Base-by-base conservation (phyloP, 2,329 filamentous ascomycete species). In the Elsinoe perseae region DNA sequence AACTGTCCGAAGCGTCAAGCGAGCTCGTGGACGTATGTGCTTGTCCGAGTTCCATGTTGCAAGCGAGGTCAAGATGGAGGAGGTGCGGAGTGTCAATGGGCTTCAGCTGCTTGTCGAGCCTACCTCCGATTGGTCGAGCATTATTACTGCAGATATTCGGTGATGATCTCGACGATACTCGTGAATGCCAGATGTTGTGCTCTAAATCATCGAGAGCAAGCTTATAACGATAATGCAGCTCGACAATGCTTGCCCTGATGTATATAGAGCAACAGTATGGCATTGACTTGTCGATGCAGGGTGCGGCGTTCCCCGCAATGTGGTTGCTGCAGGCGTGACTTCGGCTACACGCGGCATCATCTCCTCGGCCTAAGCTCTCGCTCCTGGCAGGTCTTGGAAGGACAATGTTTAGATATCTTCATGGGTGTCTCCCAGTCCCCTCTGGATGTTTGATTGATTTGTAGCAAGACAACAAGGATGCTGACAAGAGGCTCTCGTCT, bases 341-440 rank as follows among this genome's bases (percentile, higher is more conserved):
- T 52, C 48, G 48, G 48, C 48, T 52, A 52, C 28, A 3, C 7
- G 30, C 48, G 48, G 48, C 48, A 44, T 38, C 20, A 21, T 20
- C 16, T 21, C 9, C 48, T 52, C 48, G 48, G 48, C 32, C 21
- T 23, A 52, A 52, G 48, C 48, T 25, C 20, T 52, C 10, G 48
- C 25, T 36, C 48, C 28, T 34, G 28, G 48, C 30, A 23, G 18
- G 20, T 52, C 28, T 34, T 25, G 32, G 48, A 32, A n/a, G 9
- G 25, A 23, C 16, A 36, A 3, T 50, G 44, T 50, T 50, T 50
- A 18, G 44, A 30, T 50, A 18, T n/a, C 16, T 38, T 20, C 28
- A 12, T 20, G 3, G 30, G 18, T 8, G 3, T 16, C 30, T n/a
- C 28, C 4, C 28, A 7, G 16, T 14, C 9, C 1, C 34, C 38